Evolutionary conservation across 768 basidiomycete species (phyloP).

Genomic region (Serendipita sp.): DNA sequence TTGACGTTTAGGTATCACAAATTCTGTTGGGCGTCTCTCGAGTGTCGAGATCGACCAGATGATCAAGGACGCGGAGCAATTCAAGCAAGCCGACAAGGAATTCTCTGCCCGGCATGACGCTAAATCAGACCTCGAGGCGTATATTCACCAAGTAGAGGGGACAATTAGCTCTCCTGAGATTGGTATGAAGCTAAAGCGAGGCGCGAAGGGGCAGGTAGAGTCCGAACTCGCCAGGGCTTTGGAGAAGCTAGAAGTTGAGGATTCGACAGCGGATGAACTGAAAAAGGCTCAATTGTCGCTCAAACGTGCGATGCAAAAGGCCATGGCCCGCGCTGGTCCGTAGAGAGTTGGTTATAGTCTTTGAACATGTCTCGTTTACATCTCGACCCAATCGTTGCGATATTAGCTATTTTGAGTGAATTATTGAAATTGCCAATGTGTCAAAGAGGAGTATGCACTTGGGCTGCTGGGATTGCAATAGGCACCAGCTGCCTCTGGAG

Average conservation of each 20-base stretch:
- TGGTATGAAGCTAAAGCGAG: slow-evolving; percentile 97
- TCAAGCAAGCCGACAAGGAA: slow-evolving; percentile 92
- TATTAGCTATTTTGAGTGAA: neutral
- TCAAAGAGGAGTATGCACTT: too few relatives aligned
- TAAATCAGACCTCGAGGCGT: slow-evolving; percentile 93
- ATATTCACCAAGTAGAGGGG: slow-evolving; percentile 91
- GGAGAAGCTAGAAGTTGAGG: slow-evolving; percentile 97
- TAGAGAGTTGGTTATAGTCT: too few relatives aligned
- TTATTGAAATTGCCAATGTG: neutral
- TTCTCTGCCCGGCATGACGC: slow-evolving; percentile 97
- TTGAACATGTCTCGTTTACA: too few relatives aligned
- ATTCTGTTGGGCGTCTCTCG: slow-evolving; percentile 97
- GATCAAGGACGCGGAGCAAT: slow-evolving; percentile 99
- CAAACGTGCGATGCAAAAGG: slow-evolving; percentile 96
- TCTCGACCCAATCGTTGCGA: neutral
- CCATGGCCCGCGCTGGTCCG: slow-evolving; percentile 44
- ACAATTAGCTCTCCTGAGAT: slow-evolving; percentile 95
- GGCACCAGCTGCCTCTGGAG: too few relatives aligned
- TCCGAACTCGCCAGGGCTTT: slow-evolving; percentile 93
- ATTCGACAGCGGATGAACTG: slow-evolving; percentile 83
- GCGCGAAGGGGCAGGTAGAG: slow-evolving; percentile 88
- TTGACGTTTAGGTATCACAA: slow-evolving; percentile 61
- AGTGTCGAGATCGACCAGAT: slow-evolving; percentile 98
- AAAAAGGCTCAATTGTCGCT: slow-evolving; percentile 90
- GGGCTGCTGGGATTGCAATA: too few relatives aligned